Conservation (phyloP, 1,139 yeast species). For the Nakaseomyces uthaithaninus region DNA sequence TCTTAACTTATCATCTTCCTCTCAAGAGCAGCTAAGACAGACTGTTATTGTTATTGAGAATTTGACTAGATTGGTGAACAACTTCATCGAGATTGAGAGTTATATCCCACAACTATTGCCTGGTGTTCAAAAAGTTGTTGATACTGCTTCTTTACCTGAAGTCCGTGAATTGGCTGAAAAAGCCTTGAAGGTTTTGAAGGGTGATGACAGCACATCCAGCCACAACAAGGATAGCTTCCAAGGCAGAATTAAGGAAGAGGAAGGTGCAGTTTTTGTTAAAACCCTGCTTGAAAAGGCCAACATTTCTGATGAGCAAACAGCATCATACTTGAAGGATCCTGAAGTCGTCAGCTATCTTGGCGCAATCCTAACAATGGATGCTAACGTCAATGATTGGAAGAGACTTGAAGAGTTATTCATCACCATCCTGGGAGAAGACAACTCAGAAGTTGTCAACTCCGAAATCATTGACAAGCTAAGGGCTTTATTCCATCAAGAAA, state of each 20-base stretch:
- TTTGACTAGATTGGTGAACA: constrained; percentile 88
- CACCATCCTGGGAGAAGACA: constrained; percentile 41
- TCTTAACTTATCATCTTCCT: constrained; percentile 69
- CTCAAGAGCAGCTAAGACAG: constrained; percentile 94
- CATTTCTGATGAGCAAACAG: constrained; percentile 18
- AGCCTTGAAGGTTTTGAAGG: constrained; percentile 72
- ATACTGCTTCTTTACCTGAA: constrained; percentile 91
- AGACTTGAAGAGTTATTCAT: constrained; percentile 51
- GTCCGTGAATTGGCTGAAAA: constrained; percentile 88
- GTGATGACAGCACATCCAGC: constrained; percentile 46
- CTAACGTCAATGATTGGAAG: constrained; percentile 88
- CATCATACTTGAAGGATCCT: constrained; percentile 33
- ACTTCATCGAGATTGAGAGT: constrained; percentile 82
- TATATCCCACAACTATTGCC: constrained; percentile 83
- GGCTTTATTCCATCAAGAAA: constrained; percentile 57
- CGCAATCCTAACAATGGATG: constrained; percentile 54
- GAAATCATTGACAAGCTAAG: constrained; percentile 49
- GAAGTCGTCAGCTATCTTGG: constrained; percentile 44
- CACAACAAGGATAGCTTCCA: constrained; percentile 61
- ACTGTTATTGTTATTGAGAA: constrained; percentile 95
- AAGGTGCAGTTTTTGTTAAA: constrained; percentile 43
- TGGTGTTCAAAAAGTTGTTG: constrained; percentile 79
- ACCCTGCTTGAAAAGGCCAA: constrained; percentile 31
- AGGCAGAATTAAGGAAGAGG: constrained; percentile 56
- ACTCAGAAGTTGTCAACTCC: constrained; percentile 38